Base-by-base conservation (phyloP, 768 basidiomycete species). In the Sporobolomyces phaffii region DNA sequence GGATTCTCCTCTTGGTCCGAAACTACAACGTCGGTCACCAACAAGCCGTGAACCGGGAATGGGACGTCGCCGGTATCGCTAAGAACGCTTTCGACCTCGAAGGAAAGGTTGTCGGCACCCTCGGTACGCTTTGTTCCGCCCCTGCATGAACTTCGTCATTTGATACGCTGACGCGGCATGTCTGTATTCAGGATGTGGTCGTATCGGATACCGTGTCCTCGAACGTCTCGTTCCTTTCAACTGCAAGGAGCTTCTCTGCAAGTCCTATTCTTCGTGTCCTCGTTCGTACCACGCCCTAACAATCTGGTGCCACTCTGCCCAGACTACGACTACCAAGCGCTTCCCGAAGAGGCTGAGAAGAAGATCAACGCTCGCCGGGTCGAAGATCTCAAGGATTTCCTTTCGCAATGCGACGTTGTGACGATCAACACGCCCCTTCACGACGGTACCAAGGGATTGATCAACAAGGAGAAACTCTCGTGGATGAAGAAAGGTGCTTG, bases 401-500 rank as follows among this genome's bases (percentile, higher is more conserved):
- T 80, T 64, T 57, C 72, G 7, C 74, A 77, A 61, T 76, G 76
- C 60, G 74, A 76, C 62, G 65, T 76, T 65, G 81, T 91, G 63
- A 89, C 89, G n/a, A 84, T 92, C 78, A 91, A 91, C 81, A 87
- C 86, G 77, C 89, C 89, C 41, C 82, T 93, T 34, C 90, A 92
- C 80, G 90, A 91, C 36, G 65, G 54, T 6, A 58, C 56, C 2
- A 4, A 11, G 15, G 56, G 56, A n/a, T 83, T 92, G 51, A 82
- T 92, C 75, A 89, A 91, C 80, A 82, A 83, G 44, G 89, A 91
- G 43, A 85, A 90, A 44, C 81, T 93, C 73, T 83, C 83, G 77
- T 87, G 89, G 80, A 87, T 93, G 83, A 94, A 94, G 83, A 87
- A 88, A 77, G 91, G 90, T 53, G 84, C 90, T 20, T 91, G 88